Base-by-base conservation (phyloP, 345 rosid species). In the Arabidopsis arenosa region DNA sequence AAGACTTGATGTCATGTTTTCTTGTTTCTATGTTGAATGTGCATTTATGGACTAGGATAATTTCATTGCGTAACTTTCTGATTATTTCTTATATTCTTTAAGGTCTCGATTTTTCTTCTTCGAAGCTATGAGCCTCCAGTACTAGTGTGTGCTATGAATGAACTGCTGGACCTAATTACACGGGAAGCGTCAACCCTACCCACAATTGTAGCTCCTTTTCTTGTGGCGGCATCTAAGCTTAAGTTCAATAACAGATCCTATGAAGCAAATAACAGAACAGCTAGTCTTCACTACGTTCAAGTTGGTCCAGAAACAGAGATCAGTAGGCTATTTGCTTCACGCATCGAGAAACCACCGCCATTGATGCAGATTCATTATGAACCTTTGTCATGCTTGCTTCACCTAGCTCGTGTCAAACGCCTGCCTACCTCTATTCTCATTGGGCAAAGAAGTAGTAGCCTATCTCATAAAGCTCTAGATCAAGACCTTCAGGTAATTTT, bases 361-460 rank as follows among this genome's bases (percentile, higher is more conserved):
- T 57, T 80, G 15, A 72, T 87, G 76, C 90, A 86, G 74, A 83
- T 91, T 78, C 85, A 81, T 70, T 66, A 75, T 68, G 97, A 91
- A 70, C 93, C 97, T 55, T 58, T 93, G 58, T 91, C 96, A 52
- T 93, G 96, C 84, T 82, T 91, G 73, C 81, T 91, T 80, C 97
- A 90, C 56, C 78, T 91, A 68, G 93, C 73, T 41, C 91, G 82
- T 36, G 79, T 82, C 79, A 72, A 90, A 74, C 56, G 86, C 69
- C 65, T 90, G 71, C 89, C 98, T 21, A 76, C 90, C 40, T 75
- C 77, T 51, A 17, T 93, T 80, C 79, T 93, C 65, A 55, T 90
- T 43, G 88, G 92, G 14, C 83, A 71, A 66, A 78, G 78, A 69
- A 84, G 84, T 63, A 82, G 62, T 41, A 70, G 75, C 78, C 40